Base-by-base conservation (phyloP, 2,329 filamentous ascomycete genomes). In the Chaetomium strumarium region DNA sequence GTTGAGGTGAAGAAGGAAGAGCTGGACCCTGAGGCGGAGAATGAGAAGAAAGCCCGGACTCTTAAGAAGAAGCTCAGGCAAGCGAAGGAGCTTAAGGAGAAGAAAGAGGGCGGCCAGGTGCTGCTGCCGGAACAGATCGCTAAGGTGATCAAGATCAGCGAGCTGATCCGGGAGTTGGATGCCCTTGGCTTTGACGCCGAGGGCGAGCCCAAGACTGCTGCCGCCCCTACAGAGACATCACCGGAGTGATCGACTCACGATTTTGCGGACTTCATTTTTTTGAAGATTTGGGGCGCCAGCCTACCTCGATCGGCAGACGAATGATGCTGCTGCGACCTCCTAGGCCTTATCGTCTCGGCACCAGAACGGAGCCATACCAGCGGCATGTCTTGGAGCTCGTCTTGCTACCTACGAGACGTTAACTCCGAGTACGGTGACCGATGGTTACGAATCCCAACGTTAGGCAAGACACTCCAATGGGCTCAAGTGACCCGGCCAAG, bases 131-230 rank as follows among this genome's bases (percentile, higher is more conserved):
- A 99, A 72, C 93, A 99, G 72, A 86, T 97, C 58, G 90, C 92
- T 62, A 99, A 99, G 74, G 89, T 99, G 51, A 95, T 96, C 68
- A 95, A 93, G 71, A 96, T 99, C 67, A 90, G 89, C 58, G 93
- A 99, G 73, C 78, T 99, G 46, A 84, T 96, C 53, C 81, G 90
- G 12, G 91, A 97, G 67, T 73, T 99, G 51, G 88, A 95, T 63
- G 79, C 81, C 2, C 75, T 99, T 29, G 92, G 92, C 0, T 90
- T 97, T 58, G 86, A 95, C 67, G 72, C 80, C 1, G 86, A 95
- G 10, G 89, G 85, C 2, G 86, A 91, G 58, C 70, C 72, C 29
- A 57, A 59, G 48, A n/a, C 31, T 11, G 34, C 38, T 10, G 43
- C 19, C 12, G 33, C 44, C 14, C 24, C 30, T 13, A 13, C 41